Evolutionary conservation across 805 yeast species (phyloP).

Genomic region (Wickerhamiella australiensis): DNA sequence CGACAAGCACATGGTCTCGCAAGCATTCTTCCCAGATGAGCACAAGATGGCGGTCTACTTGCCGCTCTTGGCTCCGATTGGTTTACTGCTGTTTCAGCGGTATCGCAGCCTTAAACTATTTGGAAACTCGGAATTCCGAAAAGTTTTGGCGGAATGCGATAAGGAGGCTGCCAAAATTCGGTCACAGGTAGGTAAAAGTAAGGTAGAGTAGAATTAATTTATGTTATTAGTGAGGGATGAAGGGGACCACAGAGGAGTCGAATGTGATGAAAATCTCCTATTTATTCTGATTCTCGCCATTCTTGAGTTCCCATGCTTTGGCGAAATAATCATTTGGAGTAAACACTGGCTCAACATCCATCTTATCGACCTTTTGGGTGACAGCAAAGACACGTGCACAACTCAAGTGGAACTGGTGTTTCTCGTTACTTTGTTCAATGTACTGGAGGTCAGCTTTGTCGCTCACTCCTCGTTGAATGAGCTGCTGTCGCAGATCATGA

Average conservation of each 20-base stretch:
- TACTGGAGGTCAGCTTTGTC: slow-evolving; percentile 45
- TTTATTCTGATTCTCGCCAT: neutral
- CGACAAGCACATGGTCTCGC: slow-evolving; percentile 90
- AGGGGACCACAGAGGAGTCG: too few species aligned
- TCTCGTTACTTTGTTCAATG: slow-evolving; percentile 54
- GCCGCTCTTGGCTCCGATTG: slow-evolving; percentile 79
- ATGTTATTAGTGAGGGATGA: neutral
- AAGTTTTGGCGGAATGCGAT: slow-evolving; percentile 9
- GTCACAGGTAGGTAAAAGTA: neutral
- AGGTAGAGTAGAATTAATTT: neutral
- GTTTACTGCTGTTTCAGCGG: slow-evolving; percentile 41
- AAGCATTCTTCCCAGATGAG: slow-evolving; percentile 87
- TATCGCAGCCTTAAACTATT: slow-evolving; percentile 15
- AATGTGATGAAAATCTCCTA: too few species aligned
- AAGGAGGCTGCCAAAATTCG: neutral
- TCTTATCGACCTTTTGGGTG: slow-evolving; percentile 35
- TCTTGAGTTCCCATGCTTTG: neutral
- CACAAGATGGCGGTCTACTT: slow-evolving; percentile 89
- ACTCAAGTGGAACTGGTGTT: slow-evolving; percentile 68
- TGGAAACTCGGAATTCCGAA: neutral
- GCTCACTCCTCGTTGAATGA: slow-evolving; percentile 52
- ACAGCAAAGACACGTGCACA: slow-evolving; percentile 81
- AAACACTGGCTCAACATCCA: slow-evolving; percentile 42
- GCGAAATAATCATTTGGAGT: slow-evolving; percentile 78
- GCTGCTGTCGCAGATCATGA: slow-evolving; percentile 47